phyloP scores from a whole-genome alignment of 306 rosid species.

The Parietaria judaica region DNA sequence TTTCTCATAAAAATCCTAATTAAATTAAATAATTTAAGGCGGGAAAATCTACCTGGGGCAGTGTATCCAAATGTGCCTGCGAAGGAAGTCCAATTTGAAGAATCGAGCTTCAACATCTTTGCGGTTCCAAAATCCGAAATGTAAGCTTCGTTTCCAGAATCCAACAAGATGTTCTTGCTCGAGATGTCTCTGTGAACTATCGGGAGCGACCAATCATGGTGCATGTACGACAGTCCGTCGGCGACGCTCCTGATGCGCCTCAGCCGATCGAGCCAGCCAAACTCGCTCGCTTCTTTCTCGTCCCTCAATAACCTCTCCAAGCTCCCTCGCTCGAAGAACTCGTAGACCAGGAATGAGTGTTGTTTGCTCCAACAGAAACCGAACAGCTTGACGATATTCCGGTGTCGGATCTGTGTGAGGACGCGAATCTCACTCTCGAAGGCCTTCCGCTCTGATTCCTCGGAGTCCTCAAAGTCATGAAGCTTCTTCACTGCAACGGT shows the following conservation, averaged over 20 bases:
- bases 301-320: neutral
- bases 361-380: constrained; percentile 11
- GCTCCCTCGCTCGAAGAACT: constrained; percentile 22
- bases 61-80: constrained; percentile 25
- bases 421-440: constrained; percentile 17
- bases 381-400: constrained; percentile 18
- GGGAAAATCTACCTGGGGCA: constrained; percentile 15
- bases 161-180: constrained; percentile 22
- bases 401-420: constrained; percentile 11
- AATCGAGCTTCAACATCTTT: constrained; percentile 10
- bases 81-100: constrained; percentile 15
- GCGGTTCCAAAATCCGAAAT: constrained; percentile 26
- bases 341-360: constrained; percentile 11
- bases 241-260: constrained; percentile 11
- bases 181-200: constrained; percentile 21
- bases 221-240: constrained; percentile 19
- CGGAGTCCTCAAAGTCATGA: neutral
- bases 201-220: constrained; percentile 16
- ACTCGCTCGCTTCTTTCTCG: constrained; percentile 3
- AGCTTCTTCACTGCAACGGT: constrained; percentile 23
- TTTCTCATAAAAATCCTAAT: neutral
- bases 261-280: constrained; percentile 21
- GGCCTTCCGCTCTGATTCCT: neutral
- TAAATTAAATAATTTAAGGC: neutral
- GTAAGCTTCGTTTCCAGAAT: constrained; percentile 10